These are phyloP conservation scores for Apiotrichum gamsii DNA, from an alignment of 1,284 basidiomycete genomes.

Conservation along the genomic window DNA sequence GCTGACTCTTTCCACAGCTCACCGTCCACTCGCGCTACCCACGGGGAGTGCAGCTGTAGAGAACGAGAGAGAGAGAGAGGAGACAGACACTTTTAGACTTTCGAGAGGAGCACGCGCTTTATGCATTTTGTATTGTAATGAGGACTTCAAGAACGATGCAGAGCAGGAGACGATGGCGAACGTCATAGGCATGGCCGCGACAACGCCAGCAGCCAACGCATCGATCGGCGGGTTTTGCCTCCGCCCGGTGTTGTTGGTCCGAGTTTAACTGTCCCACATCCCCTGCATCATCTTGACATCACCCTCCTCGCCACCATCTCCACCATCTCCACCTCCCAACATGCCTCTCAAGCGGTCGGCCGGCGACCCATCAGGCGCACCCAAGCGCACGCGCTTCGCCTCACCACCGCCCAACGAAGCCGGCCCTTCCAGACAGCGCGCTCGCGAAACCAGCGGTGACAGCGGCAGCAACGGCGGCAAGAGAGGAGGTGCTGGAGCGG, in stretches of 20 bases:
- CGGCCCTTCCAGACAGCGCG: too few species aligned
- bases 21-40: slow-evolving; percentile 46
- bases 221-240: background rate
- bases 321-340: background rate
- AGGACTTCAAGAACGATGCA: background rate
- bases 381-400: slow-evolving; percentile 73
- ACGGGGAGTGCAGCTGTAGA: slow-evolving; percentile 47
- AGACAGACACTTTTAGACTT: slow-evolving; percentile 1
- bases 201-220: background rate
- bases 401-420: slow-evolving; percentile 51
- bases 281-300: background rate
- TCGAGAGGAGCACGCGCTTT: slow-evolving; percentile 1
- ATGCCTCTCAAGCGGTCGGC: slow-evolving; percentile 38
- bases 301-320: background rate
- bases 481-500: too few species aligned
- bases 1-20: slow-evolving; percentile 25
- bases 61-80: too few species aligned
- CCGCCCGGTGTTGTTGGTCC: background rate
- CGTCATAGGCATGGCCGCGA: background rate
- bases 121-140: slow-evolving; percentile 21
- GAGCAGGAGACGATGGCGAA: background rate
- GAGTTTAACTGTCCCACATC: too few species aligned
- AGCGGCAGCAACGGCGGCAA: background rate
- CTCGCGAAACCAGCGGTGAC: too few species aligned
- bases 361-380: slow-evolving; percentile 21